Conservation (phyloP, 306 rosid species). For the Quercus robur region DNA sequence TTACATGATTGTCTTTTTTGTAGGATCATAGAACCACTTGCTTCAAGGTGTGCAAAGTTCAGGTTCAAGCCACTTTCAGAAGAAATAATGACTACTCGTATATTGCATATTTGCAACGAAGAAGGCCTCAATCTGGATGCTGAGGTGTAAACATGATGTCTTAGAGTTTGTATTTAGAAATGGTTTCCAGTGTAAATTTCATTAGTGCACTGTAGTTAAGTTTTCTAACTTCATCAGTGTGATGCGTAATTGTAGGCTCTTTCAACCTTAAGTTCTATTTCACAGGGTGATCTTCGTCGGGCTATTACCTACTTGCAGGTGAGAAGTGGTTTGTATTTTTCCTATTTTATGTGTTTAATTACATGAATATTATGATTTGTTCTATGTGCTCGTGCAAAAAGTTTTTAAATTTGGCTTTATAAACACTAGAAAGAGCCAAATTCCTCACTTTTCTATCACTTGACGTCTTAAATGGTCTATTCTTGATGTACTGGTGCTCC, state of each 20-base stretch:
- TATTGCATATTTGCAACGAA: constrained; percentile 70
- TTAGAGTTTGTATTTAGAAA: background rate
- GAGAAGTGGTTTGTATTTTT: constrained; percentile 12
- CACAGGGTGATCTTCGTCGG: constrained; percentile 97
- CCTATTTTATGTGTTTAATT: background rate
- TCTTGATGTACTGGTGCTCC: background rate
- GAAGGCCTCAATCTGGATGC: constrained; percentile 81
- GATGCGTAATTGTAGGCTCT: constrained; percentile 49
- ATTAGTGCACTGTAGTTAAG: constrained; percentile 5
- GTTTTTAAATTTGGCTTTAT: background rate
- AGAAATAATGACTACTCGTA: constrained; percentile 73
- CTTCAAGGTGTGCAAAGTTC: constrained; percentile 95
- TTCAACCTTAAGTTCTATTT: constrained; percentile 76
- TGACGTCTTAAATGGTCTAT: background rate
- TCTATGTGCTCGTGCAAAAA: background rate
- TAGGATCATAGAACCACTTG: constrained; percentile 98
- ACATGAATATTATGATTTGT: background rate
- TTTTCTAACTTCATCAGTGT: constrained; percentile 12
- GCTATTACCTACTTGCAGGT: constrained; percentile 96
- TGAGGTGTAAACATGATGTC: constrained; percentile 45
- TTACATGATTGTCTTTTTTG: constrained; percentile 14
- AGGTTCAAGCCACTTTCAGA: constrained; percentile 97
- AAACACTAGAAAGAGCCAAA: background rate
- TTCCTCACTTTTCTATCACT: background rate
- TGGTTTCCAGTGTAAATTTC: constrained; percentile 5